Evolutionary conservation across 1,284 basidiomycete genomes (phyloP), one percentile per base, ranked within the genome.

Genomic region (Ceratobasidium theobromae): DNA sequence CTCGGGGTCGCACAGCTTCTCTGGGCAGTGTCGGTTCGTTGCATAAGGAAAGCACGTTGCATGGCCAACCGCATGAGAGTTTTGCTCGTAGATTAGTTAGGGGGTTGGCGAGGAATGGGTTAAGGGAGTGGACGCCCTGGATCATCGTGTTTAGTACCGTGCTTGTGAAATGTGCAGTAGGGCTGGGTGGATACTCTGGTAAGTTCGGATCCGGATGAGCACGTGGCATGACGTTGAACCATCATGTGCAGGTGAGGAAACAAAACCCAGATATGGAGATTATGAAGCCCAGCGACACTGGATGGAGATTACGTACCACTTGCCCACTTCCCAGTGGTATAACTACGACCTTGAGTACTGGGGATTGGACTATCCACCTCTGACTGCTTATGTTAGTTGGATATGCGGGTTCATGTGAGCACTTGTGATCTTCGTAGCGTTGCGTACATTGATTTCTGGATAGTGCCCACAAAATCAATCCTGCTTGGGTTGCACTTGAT

Each of bases 251-350:
- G 91, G 93, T 4, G 76, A 84, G 67, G 80, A 75, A 16, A 84
- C 82, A 1, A 87, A 91, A 0, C 93, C 93, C 0, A 86, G 95
- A 85, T 90, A 84, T 69, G 94, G 94, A 16, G 94, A 97, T 76
- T 93, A 93, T 71, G 94, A 97, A 76, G 94, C 94, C 0, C 94
- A 96, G 73, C 81, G 94, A 57, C 93, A 96, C 76, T 96, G 93
- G 94, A 91, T 95, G 86, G 92, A 95, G 72, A 76, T 96, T 46
- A 93, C 92, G 0, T 77, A 85, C 32, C 88, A 93, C 72, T 78
- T 93, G 2, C 91, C 91, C 0, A 72, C 84, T 27, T 79, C 78
- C 8, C 76, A 87, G 71, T 96, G 94, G 94, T 96, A 96, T 76
- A 86, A 78, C 1, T 91, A 94, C 75, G 91, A 95, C 72, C 79